Conservation (phyloP, 306 rosid genomes). For the Cercis canadensis region DNA sequence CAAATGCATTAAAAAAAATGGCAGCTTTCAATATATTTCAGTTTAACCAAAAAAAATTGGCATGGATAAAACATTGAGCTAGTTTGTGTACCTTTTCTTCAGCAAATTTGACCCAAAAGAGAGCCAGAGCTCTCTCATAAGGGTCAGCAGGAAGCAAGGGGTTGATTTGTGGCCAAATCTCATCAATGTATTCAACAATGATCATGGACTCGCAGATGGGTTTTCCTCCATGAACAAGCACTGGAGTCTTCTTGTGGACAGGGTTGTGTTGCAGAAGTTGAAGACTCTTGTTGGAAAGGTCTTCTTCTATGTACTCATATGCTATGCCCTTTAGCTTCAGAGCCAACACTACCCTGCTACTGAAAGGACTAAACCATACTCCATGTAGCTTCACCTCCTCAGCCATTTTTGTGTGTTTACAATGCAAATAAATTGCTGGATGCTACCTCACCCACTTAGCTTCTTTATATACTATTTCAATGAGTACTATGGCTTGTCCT, state of each 20-base stretch:
- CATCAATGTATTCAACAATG: constrained; percentile 53
- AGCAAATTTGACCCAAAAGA: constrained; percentile 32
- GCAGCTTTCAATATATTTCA: background rate
- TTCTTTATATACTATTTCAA: no score
- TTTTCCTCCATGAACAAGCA: constrained; percentile 52
- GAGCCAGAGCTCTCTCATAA: constrained; percentile 2
- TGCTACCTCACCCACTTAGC: no score
- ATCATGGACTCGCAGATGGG: constrained; percentile 39
- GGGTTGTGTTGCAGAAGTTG: constrained; percentile 48
- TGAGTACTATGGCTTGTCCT: no score
- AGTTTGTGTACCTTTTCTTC: background rate
- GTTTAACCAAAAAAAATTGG: background rate
- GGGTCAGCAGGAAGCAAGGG: constrained; percentile 29
- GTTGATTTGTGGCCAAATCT: constrained; percentile 28
- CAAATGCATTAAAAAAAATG: no score
- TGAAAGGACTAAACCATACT: constrained; percentile 40
- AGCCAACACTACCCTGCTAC: constrained; percentile 50
- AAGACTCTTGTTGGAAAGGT: constrained; percentile 39
- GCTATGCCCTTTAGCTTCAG: constrained; percentile 45
- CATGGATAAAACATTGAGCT: no score
- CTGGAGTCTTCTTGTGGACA: constrained; percentile 41
- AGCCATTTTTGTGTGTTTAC: constrained; percentile 22
- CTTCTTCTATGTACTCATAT: constrained; percentile 50
- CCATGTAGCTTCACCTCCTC: constrained; percentile 51
- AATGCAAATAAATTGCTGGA: background rate